A percentile compares a stretch with the other conserved stretches of the same genome.
Conservation (phyloP, 768 basidiomycete species). For the Coprinellus micaceus region DNA sequence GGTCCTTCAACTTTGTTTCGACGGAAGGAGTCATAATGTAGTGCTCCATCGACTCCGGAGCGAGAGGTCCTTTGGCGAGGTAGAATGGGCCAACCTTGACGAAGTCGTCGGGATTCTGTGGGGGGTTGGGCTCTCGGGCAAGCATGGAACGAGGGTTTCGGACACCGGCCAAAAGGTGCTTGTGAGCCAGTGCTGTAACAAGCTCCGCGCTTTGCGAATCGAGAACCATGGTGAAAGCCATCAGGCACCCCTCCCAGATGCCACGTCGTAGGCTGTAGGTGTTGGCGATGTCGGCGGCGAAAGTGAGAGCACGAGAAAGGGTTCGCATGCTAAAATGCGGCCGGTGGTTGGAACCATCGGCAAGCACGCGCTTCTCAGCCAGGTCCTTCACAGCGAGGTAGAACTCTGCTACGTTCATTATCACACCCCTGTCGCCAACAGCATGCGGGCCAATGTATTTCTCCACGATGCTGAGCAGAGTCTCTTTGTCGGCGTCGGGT, state of each 20-base stretch:
- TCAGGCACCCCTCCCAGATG: conserved; percentile 94
- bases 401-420: conserved; percentile 91
- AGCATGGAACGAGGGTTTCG: conserved; percentile 77
- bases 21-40: conserved; percentile 97
- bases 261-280: conserved; percentile 79
- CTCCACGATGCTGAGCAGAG: conserved; percentile 77
- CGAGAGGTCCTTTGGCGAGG: conserved; percentile 72
- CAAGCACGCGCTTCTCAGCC: conserved; percentile 70
- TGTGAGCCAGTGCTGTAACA: conserved; percentile 68
- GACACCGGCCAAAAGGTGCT: conserved; percentile 74
- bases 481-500: conserved; percentile 89
- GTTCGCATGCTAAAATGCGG: conserved; percentile 99
- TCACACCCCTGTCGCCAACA: conserved; percentile 78
- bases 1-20: conserved; percentile 86
- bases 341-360: conserved; percentile 88
- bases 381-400: conserved; percentile 78
- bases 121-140: conserved; percentile 62
- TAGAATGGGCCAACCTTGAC: conserved; percentile 91
- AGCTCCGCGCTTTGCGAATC: conserved; percentile 65
- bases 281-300: conserved; percentile 77
- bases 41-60: conserved; percentile 62
- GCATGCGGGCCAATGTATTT: conserved; percentile 87
- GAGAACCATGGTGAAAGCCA: conserved; percentile 97
- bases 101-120: conserved; percentile 49
- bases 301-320: conserved; percentile 83